Evolutionary conservation across 2,329 filamentous ascomycete genomes (phyloP).

Genomic region (Ophiognomonia clavigignenti-juglandacearum): DNA sequence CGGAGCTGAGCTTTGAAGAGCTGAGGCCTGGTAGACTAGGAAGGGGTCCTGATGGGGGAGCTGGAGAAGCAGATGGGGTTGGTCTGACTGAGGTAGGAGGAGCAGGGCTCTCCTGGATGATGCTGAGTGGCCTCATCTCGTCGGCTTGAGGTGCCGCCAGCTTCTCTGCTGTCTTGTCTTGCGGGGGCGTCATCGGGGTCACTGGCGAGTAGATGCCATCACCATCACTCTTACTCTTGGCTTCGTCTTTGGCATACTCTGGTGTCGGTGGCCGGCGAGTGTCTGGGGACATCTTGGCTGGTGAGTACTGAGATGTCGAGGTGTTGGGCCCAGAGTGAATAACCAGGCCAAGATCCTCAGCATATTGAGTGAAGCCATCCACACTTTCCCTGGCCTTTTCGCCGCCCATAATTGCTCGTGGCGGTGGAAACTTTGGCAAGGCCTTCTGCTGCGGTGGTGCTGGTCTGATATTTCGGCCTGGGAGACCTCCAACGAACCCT

Average conservation of each 20-base stretch:
- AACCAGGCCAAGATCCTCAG: conserved; percentile 14
- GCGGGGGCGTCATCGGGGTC: conserved; percentile 37
- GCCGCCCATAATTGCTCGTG: conserved; percentile 21
- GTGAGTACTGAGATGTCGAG: conserved; percentile 4
- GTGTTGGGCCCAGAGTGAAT: conserved; percentile 8
- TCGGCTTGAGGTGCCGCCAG: conserved; percentile 28
- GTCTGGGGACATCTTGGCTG: conserved; percentile 8
- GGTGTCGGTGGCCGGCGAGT: conserved; percentile 41
- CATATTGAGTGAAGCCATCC: conserved; percentile 12
- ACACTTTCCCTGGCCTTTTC: conserved; percentile 1
- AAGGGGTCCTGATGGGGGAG: conserved; percentile 2
- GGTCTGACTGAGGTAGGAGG: too few species aligned
- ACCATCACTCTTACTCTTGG: neutral
- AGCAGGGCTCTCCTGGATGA: conserved; percentile 9
- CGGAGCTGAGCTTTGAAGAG: neutral
- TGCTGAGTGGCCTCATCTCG: conserved; percentile 12
- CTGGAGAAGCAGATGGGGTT: neutral
- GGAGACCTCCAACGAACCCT: conserved; percentile 19
- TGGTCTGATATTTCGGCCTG: conserved; percentile 27
- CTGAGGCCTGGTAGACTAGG: conserved; percentile 2
- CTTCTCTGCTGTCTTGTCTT: conserved; percentile 29
- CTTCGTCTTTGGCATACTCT: conserved; percentile 39
- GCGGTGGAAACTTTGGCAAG: conserved; percentile 5
- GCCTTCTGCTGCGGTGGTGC: conserved; percentile 18
- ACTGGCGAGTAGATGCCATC: conserved; percentile 28